Conservation (phyloP, 768 basidiomycete genomes). For the Gautieria morchelliformis region DNA sequence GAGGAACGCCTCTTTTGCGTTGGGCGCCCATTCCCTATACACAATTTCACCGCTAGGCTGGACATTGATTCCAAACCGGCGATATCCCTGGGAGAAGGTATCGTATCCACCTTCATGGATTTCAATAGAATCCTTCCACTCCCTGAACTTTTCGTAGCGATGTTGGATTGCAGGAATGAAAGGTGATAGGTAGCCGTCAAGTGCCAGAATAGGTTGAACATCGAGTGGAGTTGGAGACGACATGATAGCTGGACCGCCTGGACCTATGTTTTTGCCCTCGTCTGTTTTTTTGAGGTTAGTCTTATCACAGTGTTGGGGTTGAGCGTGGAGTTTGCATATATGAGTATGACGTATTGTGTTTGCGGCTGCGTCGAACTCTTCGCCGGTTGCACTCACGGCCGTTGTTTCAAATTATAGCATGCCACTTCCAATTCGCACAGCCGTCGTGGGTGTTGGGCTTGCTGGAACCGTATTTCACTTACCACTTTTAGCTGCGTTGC, state of each 20-base stretch:
- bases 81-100: conserved; percentile 70
- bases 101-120: conserved; percentile 78
- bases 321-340: not conserved
- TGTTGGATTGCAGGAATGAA: conserved; percentile 59
- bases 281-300: not conserved
- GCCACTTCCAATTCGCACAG: conserved; percentile 46
- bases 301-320: no score
- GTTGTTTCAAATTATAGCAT: not conserved
- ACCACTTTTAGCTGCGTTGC: conserved; percentile 67
- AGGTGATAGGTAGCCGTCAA: conserved; percentile 70
- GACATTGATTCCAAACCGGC: conserved; percentile 71
- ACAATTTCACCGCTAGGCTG: conserved; percentile 54
- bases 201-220: conserved; percentile 44
- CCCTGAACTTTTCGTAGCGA: conserved; percentile 56
- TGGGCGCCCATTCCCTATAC: conserved; percentile 97
- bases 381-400: not conserved
- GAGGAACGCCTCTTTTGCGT: conserved; percentile 68
- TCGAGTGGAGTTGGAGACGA: conserved; percentile 30
- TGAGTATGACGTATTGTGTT: not conserved
- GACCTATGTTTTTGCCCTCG: not conserved
- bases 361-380: not conserved
- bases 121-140: conserved; percentile 71
- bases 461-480: conserved; percentile 71
- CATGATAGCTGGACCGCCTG: not conserved
- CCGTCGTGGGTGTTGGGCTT: conserved; percentile 70